Base-by-base conservation (phyloP, 1,139 yeast species). In the Candida labiduridarum region DNA sequence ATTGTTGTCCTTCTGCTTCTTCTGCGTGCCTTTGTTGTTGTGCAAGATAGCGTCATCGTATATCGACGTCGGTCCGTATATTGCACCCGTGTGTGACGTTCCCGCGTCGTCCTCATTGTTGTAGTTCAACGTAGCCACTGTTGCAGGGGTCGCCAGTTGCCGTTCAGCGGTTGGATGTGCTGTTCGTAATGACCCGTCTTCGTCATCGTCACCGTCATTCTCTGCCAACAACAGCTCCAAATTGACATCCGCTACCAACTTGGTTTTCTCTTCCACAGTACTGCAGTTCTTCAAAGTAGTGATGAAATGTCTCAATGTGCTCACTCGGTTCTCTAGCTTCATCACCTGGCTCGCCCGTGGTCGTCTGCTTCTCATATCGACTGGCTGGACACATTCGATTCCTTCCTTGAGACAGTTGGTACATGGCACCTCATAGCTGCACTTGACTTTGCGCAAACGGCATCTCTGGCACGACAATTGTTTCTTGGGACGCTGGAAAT, bases 51-150 rank as follows among this genome's bases (percentile, higher is more conserved):
- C 66, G 49, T 72, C 69, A 49, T 73, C 79, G 51, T 72, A 79
- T 8, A 82, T 76, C 49, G 80, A 77, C 2, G 80, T 79, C 11
- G 85, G 82, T 0, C 82, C 83, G 56, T 78, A 80, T 18, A 78
- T 71, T 3, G 78, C 62, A 14, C 59, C 58, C 40, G 60, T 65
- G 40, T 61, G 63, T 35, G 61, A 64, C 11, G 59, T 58, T 3
- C 35, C 45, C 41, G 57, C 61, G 16, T 60, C 59, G 33, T 55
- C 56, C 16, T 51, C 49, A 29, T 47, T 52, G 11, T 34, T 43
- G 34, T 16, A 41, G 14, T 4, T 27, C 9, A 38, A 4, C 19
- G 12, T 59, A 19, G 30, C 12, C 12, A 14, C 11, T 38, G 22
- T 19, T 4, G 22, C 22, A 19, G 22, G 22, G 22, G 22, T 19